phyloP scores from a whole-genome alignment of 2,329 filamentous ascomycete genomes.

The Neopestalotiopsis sp. region DNA sequence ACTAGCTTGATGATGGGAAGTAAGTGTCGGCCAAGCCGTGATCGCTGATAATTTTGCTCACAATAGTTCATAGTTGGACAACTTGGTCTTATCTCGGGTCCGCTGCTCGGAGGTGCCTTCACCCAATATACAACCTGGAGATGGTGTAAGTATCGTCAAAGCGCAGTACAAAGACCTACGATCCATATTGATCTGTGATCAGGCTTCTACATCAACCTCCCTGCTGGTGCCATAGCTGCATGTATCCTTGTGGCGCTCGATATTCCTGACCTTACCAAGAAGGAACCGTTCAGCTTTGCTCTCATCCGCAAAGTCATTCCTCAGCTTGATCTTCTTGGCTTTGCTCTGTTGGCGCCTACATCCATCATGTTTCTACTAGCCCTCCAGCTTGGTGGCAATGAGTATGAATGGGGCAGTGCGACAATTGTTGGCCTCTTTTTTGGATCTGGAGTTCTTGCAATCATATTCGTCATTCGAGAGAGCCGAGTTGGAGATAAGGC shows the following conservation, averaged over 20 bases:
- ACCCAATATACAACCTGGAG: constrained; percentile 49
- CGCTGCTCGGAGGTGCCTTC: constrained; percentile 50
- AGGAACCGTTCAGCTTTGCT: constrained; percentile 25
- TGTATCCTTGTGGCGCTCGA: constrained; percentile 36
- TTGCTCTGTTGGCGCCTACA: constrained; percentile 44
- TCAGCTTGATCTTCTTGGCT: constrained; percentile 47
- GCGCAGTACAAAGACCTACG: not conserved
- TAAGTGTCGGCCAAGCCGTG: constrained; percentile 12
- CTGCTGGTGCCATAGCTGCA: constrained; percentile 42
- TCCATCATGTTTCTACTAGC: constrained; percentile 51
- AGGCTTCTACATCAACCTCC: constrained; percentile 53
- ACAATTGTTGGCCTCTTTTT: constrained; percentile 44
- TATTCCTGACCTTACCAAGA: constrained; percentile 41
- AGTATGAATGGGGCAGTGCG: constrained; percentile 43
- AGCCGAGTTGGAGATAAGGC: constrained; percentile 49
- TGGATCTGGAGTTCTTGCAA: constrained; percentile 37
- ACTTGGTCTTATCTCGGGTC: constrained; percentile 50
- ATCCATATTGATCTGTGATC: no score
- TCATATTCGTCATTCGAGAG: constrained; percentile 49
- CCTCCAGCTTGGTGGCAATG: constrained; percentile 44
- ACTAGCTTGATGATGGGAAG: constrained; percentile 24
- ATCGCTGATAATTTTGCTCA: not conserved
- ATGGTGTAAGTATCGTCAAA: constrained; percentile 42
- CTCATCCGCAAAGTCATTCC: constrained; percentile 28
- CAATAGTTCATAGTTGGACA: constrained; percentile 35